Evolutionary conservation across 2,329 filamentous ascomycete species (phyloP), one percentile per base, ranked within the genome.

Genomic region (Akanthomyces uredinophilus): DNA sequence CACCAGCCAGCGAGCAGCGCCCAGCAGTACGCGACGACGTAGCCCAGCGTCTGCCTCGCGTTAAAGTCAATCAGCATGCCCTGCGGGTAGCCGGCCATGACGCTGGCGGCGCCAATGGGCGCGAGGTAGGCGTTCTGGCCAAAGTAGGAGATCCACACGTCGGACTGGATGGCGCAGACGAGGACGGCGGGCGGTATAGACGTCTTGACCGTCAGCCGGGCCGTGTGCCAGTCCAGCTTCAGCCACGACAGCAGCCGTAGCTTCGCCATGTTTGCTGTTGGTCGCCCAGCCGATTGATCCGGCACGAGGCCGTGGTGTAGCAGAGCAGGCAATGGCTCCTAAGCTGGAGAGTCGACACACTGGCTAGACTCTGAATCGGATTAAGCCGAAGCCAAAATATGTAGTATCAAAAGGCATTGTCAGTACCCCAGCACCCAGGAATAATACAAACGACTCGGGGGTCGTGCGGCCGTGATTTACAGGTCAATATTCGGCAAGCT

Each of bases 1-100:
- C 59, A 61, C 51, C 59, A 61, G 32, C 59, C 59, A 16, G 59
- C 59, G 18, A 61, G 59, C 29, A 61, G 59, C 35, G 59, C 41
- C 59, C 59, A 61, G 32, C 51, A 61, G 51, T 61, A 61, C n/a
- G 59, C 59, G 22, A 61, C 50, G 29, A 18, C 22, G 13, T 47
- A 61, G 13, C 51, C 51, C 3, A 55, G 1, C 10, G 32, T 44
- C 59, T 61, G 59, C 32, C 49, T 54, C 4, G 44, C 59, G 44
- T 61, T 61, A 24, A 55, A 54, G 5, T 49, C 59, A 24, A 61
- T 4, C 29, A 61, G 43, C 59, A 61, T 61, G 43, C 59, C 59
- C 51, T 61, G 59, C 32, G 59, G 59, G 1, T 22, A 55, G 51
- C 41, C 35, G 4, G 50, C 59, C 51, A 55, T 61, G 50, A 43